Percentiles rank a stretch among this genome's conserved stretches.
phyloP scores from a whole-genome alignment of 1,284 basidiomycete species.

The Sporisorium graminicola region DNA sequence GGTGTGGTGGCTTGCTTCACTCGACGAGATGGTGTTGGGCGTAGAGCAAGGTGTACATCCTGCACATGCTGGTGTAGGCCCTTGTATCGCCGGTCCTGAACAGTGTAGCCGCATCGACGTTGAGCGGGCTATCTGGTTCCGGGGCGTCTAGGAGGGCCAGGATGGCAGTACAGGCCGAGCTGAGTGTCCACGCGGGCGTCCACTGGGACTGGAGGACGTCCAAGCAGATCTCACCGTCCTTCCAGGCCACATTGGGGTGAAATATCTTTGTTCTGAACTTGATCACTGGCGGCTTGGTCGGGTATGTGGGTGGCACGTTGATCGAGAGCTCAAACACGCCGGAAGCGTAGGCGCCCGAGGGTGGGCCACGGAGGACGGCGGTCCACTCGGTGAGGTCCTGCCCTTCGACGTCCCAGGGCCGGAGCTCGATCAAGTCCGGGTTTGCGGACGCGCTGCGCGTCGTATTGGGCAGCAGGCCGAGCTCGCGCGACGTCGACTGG shows the following conservation, averaged over 20 bases:
- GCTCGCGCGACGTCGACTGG: slow-evolving; percentile 32
- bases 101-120: slow-evolving; percentile 69
- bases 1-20: not conserved
- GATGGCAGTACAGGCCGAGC: slow-evolving; percentile 65
- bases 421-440: slow-evolving; percentile 54
- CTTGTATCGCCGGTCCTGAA: slow-evolving; percentile 43
- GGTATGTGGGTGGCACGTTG: slow-evolving; percentile 56
- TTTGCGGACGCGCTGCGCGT: slow-evolving; percentile 26
- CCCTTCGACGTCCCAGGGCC: slow-evolving; percentile 57
- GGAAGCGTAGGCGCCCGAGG: slow-evolving; percentile 38
- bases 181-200: slow-evolving; percentile 69
- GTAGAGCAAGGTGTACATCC: slow-evolving; percentile 53
- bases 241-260: slow-evolving; percentile 66
- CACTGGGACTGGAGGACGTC: slow-evolving; percentile 67
- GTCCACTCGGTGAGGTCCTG: slow-evolving; percentile 64
- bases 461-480: slow-evolving; percentile 17
- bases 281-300: slow-evolving; percentile 65
- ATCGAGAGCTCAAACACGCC: slow-evolving; percentile 59
- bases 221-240: slow-evolving; percentile 69
- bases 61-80: slow-evolving; percentile 53
- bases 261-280: slow-evolving; percentile 63
- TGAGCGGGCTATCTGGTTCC: slow-evolving; percentile 68
- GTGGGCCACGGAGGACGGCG: slow-evolving; percentile 52
- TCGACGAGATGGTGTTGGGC: slow-evolving; percentile 14
- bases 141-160: slow-evolving; percentile 66